Conservation (phyloP, 768 basidiomycete genomes). For the Psilocybe cubensis region DNA sequence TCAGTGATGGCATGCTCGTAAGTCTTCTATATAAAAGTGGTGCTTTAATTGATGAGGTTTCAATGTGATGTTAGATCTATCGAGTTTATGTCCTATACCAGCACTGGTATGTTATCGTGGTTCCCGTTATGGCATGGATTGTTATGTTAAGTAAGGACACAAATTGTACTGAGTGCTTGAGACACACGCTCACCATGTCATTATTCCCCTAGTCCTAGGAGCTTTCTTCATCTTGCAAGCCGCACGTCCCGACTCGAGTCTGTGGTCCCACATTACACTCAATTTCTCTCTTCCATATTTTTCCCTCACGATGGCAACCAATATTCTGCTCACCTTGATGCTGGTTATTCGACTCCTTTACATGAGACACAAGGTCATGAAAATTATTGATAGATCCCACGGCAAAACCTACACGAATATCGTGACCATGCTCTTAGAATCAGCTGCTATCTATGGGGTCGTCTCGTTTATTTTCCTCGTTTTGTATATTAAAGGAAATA, state of each 20-base stretch:
- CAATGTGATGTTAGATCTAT: conserved; percentile 16
- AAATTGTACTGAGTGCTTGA: too few species aligned
- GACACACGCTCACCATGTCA: too few species aligned
- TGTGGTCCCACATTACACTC: conserved; percentile 17
- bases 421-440: conserved; percentile 34
- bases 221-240: conserved; percentile 16
- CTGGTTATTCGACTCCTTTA: conserved; percentile 28
- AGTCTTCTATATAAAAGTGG: background rate
- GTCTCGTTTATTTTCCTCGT: conserved; percentile 30
- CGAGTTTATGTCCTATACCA: conserved; percentile 24
- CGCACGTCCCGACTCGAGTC: conserved; percentile 13
- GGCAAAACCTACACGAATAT: conserved; percentile 25
- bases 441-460: conserved; percentile 30
- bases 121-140: conserved; percentile 16
- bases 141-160: conserved; percentile 15
- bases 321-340: conserved; percentile 30
- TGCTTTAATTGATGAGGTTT: too few species aligned
- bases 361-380: conserved; percentile 17
- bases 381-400: conserved; percentile 1
- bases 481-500: conserved; percentile 22
- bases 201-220: conserved; percentile 17
- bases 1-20: conserved; percentile 15
- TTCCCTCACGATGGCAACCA: conserved; percentile 25
- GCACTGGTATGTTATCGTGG: conserved; percentile 11
- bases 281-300: conserved; percentile 30